Evolutionary conservation across 805 yeast genomes (phyloP).

Genomic region (Saturnispora diversa): DNA sequence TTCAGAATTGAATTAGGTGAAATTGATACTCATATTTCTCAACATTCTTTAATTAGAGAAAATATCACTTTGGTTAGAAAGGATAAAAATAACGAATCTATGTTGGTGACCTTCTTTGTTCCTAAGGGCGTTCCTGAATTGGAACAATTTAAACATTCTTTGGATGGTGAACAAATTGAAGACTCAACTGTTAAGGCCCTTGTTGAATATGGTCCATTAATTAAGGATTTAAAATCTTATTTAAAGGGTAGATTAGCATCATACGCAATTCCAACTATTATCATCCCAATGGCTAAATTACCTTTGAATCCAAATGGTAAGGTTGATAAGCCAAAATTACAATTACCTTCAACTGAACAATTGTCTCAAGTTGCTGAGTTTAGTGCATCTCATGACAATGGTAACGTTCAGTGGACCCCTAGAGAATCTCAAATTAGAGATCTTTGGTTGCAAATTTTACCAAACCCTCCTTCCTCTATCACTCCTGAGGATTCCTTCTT

Average conservation of each 20-base stretch:
- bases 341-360: constrained; percentile 88
- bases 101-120: constrained; percentile 83
- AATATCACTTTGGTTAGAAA: constrained; percentile 87
- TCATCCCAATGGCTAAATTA: constrained; percentile 76
- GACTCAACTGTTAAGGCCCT: constrained; percentile 75
- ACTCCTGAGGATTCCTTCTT: constrained; percentile 83
- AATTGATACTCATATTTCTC: constrained; percentile 94
- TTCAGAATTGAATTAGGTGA: constrained; percentile 98
- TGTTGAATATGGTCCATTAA: constrained; percentile 63
- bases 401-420: constrained; percentile 48
- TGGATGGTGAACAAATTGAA: constrained; percentile 37
- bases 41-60: constrained; percentile 87
- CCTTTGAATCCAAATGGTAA: constrained; percentile 98
- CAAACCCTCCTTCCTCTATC: constrained; percentile 73
- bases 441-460: constrained; percentile 79
- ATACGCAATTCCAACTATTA: constrained; percentile 87
- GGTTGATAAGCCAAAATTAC: constrained; percentile 93
- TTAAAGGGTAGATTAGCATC: constrained; percentile 84
- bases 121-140: constrained; percentile 50
- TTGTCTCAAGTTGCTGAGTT: constrained; percentile 63
- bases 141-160: constrained; percentile 41
- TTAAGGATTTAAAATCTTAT: constrained; percentile 72
- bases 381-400: constrained; percentile 33
- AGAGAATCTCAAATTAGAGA: constrained; percentile 66
- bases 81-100: constrained; percentile 88